Evolutionary conservation across 2,329 filamentous ascomycete species (phyloP), one percentile per base, ranked within the genome.

Genomic region (Torrubiellomyces zombiae): DNA sequence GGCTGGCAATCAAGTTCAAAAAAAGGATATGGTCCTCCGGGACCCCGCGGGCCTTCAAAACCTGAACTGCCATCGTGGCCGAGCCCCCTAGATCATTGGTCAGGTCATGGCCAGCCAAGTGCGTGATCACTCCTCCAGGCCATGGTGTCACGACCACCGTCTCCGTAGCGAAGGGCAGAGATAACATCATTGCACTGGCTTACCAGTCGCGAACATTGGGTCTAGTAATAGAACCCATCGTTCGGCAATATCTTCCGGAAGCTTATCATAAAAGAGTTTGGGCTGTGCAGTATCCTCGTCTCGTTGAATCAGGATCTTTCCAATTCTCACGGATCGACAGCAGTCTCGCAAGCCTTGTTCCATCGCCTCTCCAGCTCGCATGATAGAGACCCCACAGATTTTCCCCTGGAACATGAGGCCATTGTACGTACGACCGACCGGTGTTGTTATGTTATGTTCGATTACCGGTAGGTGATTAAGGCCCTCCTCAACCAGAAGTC

Each of bases 131-230:
- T n/a, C n/a, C n/a, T n/a, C n/a, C n/a, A n/a, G n/a, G n/a, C n/a
- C n/a, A n/a, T n/a, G n/a, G n/a, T n/a, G n/a, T n/a, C n/a, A n/a
- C n/a, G n/a, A n/a, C n/a, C n/a, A n/a, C n/a, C n/a, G n/a, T n/a
- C n/a, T n/a, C n/a, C n/a, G n/a, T n/a, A n/a, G n/a, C n/a, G n/a
- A n/a, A n/a, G n/a, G n/a, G n/a, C n/a, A n/a, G n/a, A n/a, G n/a
- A n/a, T n/a, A n/a, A n/a, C n/a, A n/a, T n/a, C n/a, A n/a, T n/a
- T n/a, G n/a, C n/a, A n/a, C n/a, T n/a, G n/a, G 23, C 61, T 42
- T 54, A 85, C 82, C 85, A 38, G 89, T 98, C 29, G 89, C 89
- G 55, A 98, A 85, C 89, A 98, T 98, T n/a, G 89, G 89, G 47
- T 98, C 89, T 22, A 98, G 57, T 21, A 98, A 60, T 31, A 98